Percentiles rank a stretch among this genome's conserved stretches.
These are phyloP conservation scores for Poa annua DNA, from an alignment of 176 grass and related monocot species.

Conservation along the genomic window DNA sequence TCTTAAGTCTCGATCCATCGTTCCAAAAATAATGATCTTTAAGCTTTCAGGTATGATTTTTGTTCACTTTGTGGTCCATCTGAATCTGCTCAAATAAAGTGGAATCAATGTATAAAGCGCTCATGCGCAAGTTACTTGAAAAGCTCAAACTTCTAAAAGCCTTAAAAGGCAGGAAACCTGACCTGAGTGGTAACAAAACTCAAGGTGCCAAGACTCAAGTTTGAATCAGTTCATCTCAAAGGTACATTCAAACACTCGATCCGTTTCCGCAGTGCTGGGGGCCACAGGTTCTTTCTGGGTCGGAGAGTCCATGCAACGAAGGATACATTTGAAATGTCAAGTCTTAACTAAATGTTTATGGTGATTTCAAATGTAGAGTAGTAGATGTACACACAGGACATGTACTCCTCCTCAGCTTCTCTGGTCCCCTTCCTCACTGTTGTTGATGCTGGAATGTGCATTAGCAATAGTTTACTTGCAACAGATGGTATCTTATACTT, in stretches of 20 bases:
- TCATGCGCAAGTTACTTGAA: slow-evolving; percentile 43
- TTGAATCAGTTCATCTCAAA: slow-evolving; percentile 48
- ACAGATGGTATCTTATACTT: slow-evolving; percentile 35
- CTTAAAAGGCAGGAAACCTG: slow-evolving; percentile 56
- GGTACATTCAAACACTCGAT: slow-evolving; percentile 2
- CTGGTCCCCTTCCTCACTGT: background rate
- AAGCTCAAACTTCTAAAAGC: slow-evolving; percentile 58
- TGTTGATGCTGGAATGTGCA: slow-evolving; percentile 31
- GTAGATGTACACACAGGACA: background rate
- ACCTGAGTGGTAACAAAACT: slow-evolving; percentile 41
- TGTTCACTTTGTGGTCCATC: slow-evolving; percentile 38
- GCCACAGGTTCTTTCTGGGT: background rate
- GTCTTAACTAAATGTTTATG: slow-evolving; percentile 18
- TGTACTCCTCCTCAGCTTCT: background rate
- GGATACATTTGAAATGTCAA: slow-evolving; percentile 41
- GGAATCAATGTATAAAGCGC: slow-evolving; percentile 59
- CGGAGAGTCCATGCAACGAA: slow-evolving; percentile 11
- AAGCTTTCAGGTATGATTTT: slow-evolving; percentile 19
- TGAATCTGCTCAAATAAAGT: slow-evolving; percentile 49
- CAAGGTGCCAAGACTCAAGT: slow-evolving; percentile 47
- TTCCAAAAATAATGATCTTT: slow-evolving; percentile 37
- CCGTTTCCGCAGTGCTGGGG: slow-evolving; percentile 14
- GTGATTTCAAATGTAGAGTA: slow-evolving; percentile 1
- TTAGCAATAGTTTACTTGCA: slow-evolving; percentile 40
- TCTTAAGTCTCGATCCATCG: slow-evolving; percentile 43